Evolutionary conservation across 192 early-diverging fungal species (phyloP).

Genomic region (Coemansia sp.): DNA sequence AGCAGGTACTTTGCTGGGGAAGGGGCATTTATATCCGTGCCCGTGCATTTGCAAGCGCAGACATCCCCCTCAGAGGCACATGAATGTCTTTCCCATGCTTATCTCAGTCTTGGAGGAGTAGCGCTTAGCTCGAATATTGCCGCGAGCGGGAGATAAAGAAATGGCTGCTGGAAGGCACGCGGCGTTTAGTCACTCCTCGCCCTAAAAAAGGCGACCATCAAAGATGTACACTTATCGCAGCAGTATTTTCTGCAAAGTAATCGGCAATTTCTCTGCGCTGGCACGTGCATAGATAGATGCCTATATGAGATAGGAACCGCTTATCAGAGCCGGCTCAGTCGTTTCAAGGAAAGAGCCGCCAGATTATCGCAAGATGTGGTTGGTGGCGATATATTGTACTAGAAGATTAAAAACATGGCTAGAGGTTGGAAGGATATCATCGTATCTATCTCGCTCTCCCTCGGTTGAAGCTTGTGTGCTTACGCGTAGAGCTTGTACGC

Average conservation of each 20-base stretch:
- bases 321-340: conserved; percentile 2
- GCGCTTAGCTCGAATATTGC: neutral
- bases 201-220: neutral
- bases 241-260: neutral
- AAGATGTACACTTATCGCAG: neutral
- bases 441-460: neutral
- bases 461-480: neutral
- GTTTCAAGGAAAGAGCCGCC: neutral
- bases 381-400: neutral
- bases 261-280: neutral
- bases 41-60: no score
- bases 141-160: neutral
- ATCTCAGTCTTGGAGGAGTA: neutral
- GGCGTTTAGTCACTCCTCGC: neutral
- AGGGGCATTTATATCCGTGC: conserved; percentile 5
- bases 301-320: neutral
- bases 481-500: conserved; percentile 57
- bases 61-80: neutral
- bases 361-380: neutral
- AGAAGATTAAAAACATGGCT: neutral
- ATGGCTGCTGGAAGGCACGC: neutral
- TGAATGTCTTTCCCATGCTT: neutral
- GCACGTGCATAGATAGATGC: neutral
- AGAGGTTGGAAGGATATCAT: neutral
- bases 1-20: conserved; percentile 2